These are phyloP conservation scores for Erysimum cheiri DNA, from an alignment of 441 rosid genomes.

Conservation along the genomic window DNA sequence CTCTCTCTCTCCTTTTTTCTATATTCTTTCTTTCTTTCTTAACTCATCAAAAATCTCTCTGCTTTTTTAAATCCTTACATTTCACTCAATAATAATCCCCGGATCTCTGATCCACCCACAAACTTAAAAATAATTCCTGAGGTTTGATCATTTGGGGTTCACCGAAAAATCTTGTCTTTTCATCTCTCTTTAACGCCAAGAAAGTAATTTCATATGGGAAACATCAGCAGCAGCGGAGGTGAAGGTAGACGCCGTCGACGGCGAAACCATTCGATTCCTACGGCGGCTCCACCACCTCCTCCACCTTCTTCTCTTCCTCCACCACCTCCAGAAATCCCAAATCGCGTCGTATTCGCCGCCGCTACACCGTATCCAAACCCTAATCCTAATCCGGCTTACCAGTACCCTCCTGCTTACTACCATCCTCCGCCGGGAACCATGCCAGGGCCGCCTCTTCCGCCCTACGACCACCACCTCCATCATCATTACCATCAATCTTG, in stretches of 20 bases:
- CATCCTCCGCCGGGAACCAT: constrained; percentile 60
- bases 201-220: constrained; percentile 59
- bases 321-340: constrained; percentile 68
- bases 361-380: constrained; percentile 82
- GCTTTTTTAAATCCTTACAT: constrained; percentile 28
- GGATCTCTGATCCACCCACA: constrained; percentile 28
- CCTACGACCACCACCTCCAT: constrained; percentile 60
- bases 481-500: constrained; percentile 43
- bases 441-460: constrained; percentile 57
- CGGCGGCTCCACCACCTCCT: constrained; percentile 52
- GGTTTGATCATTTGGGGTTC: constrained; percentile 30
- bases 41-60: constrained; percentile 20
- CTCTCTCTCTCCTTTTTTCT: background rate
- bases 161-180: constrained; percentile 7
- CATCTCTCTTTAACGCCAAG: background rate
- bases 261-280: constrained; percentile 55
- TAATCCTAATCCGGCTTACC: constrained; percentile 63
- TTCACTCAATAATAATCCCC: constrained; percentile 35
- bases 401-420: constrained; percentile 71
- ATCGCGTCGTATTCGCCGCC: constrained; percentile 81
- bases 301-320: constrained; percentile 57
- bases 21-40: constrained; percentile 13
- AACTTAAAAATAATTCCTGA: background rate
- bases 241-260: constrained; percentile 66
- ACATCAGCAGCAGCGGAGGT: constrained; percentile 59